Evolutionary conservation across 352 stramenopile species (phyloP), one percentile per base, ranked within the genome.

Genomic region (Pythium brassicae): DNA sequence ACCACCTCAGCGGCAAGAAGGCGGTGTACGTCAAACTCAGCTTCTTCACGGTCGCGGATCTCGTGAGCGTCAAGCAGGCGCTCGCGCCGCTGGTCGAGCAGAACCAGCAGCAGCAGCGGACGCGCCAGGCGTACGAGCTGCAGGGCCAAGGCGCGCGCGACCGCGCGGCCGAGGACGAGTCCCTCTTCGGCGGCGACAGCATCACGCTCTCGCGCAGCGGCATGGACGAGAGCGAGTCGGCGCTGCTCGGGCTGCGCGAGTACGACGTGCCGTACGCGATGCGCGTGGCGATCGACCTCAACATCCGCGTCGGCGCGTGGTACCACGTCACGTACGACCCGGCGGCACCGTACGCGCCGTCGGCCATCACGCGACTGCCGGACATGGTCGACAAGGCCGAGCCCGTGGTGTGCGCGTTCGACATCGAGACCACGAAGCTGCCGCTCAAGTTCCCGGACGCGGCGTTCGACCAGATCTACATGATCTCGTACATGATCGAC

Each of bases 401-500:
- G 62, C 92, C 88, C 0, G 73, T 95, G 8, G 92, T 99, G n/a
- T 90, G 98, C 50, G 97, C 97, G 8, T 99, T 99, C 68, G 97
- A 99, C 84, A 99, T 99, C 50, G 97, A 99, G 74, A 99, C 94
- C 82, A 98, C 94, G 1, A 99, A 99, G 73, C 89, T 95, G 1
- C 96, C 97, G 9, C 79, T 99, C 37, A 99, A 99, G 77, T 99
- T 99, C 70, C 97, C 97, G 0, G 95, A 99, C 69, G 86, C 97
- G 12, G 79, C 98, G 51, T 69, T 92, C 12, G 97, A 99, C 76
- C 83, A 97, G 68, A 86, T 93, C 44, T 93, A 91, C 54, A 95
- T 93, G 97, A 99, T 99, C 74, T 99, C 97, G 53, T 99, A 99
- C 79, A 99, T 99, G 97, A 84, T 99, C 37, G 87, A 98, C 62